Percentiles rank a stretch among this genome's conserved stretches.
phyloP scores from a whole-genome alignment of 2,329 filamentous ascomycete species.

The Albifimbria verrucaria region DNA sequence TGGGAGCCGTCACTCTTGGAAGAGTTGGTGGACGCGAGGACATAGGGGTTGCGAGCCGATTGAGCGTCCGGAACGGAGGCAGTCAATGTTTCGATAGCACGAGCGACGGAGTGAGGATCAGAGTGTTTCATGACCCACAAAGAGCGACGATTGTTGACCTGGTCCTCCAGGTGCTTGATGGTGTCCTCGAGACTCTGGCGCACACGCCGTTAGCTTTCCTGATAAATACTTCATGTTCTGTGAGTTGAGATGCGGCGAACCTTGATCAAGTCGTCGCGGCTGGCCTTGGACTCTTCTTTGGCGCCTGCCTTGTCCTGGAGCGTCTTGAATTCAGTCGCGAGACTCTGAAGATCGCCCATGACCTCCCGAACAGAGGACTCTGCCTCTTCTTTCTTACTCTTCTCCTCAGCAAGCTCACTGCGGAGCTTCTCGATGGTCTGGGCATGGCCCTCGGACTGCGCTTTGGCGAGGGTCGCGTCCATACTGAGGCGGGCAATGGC shows the following conservation, averaged over 20 bases:
- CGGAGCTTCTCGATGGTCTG: slow-evolving; percentile 28
- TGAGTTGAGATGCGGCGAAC: slow-evolving; percentile 12
- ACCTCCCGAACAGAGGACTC: slow-evolving; percentile 24
- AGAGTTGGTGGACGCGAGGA: not conserved
- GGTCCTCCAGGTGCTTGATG: slow-evolving; percentile 31
- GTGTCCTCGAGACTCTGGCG: slow-evolving; percentile 27
- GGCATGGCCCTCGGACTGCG: slow-evolving; percentile 27
- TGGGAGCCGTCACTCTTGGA: not conserved
- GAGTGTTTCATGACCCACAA: slow-evolving; percentile 33
- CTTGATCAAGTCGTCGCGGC: slow-evolving; percentile 26
- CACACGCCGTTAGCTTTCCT: not conserved
- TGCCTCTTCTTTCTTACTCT: slow-evolving; percentile 23
- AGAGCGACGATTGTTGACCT: slow-evolving; percentile 31
- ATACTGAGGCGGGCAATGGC: slow-evolving; percentile 35
- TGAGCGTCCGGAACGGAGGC: slow-evolving; percentile 23
- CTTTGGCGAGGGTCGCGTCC: slow-evolving; percentile 33
- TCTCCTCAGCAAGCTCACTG: slow-evolving; percentile 27
- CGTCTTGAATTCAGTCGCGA: slow-evolving; percentile 24
- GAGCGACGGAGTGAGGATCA: slow-evolving; percentile 24
- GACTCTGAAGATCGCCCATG: slow-evolving; percentile 20
- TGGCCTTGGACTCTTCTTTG: slow-evolving; percentile 13
- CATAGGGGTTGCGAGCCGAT: not conserved
- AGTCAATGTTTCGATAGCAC: slow-evolving; percentile 28
- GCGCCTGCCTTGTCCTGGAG: slow-evolving; percentile 22
- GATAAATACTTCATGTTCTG: too few relatives aligned